Percentiles rank a stretch among this genome's conserved stretches.
These are phyloP conservation scores for Blastocystis sp. DNA, from an alignment of 352 stramenopile species.

Conservation along the genomic window DNA sequence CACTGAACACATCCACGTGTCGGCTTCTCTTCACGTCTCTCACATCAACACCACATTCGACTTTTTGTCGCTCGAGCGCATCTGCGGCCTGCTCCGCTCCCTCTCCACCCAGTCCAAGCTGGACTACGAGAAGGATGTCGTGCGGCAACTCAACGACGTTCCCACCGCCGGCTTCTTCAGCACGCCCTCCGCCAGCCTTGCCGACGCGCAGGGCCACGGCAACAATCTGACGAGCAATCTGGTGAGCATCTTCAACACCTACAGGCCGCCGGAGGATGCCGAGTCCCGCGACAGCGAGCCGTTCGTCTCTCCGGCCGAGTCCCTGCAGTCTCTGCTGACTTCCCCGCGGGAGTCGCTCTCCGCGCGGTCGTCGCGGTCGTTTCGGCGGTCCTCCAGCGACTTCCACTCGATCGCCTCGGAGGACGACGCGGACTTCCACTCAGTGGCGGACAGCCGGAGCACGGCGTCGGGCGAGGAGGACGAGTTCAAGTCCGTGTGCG, in stretches of 20 bases:
- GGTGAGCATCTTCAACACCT: background rate
- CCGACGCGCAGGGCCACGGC: background rate
- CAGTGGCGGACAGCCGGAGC: background rate
- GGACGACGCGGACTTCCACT: slow-evolving; percentile 31
- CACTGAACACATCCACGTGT: slow-evolving; percentile 24
- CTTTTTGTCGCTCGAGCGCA: background rate
- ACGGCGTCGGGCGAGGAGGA: background rate
- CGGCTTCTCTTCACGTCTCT: background rate
- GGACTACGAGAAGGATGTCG: slow-evolving; percentile 48
- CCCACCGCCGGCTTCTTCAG: slow-evolving; percentile 22
- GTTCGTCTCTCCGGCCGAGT: background rate
- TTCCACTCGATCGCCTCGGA: slow-evolving; percentile 54
- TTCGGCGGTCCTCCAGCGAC: background rate
- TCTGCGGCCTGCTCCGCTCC: background rate
- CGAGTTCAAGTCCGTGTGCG: slow-evolving; percentile 30
- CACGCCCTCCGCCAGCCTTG: background rate
- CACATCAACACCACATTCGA: slow-evolving; percentile 17
- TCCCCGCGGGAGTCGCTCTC: background rate
- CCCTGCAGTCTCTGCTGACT: background rate
- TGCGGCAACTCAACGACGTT: background rate
- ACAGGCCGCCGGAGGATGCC: background rate
- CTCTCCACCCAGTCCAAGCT: background rate
- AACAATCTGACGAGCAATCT: background rate
- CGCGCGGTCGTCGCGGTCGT: background rate
- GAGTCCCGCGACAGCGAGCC: background rate